Evolutionary conservation across 306 rosid species (phyloP).

Genomic region (Cicer yamashitae): DNA sequence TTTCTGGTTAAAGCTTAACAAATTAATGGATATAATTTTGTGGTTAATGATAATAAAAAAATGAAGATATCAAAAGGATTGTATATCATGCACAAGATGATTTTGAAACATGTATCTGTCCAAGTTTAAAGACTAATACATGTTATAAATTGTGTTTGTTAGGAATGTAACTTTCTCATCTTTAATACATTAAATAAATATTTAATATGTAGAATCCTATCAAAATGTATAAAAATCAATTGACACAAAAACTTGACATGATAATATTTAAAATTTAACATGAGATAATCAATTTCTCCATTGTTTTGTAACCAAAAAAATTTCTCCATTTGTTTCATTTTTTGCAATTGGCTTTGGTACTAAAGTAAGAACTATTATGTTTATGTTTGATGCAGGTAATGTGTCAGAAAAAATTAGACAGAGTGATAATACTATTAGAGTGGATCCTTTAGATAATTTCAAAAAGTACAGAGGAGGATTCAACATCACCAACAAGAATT

Average conservation of each 20-base stretch:
- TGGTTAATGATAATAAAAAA: no score
- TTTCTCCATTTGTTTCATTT: neutral
- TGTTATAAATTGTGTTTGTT: neutral
- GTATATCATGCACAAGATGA: neutral
- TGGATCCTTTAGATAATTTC: conserved; percentile 68
- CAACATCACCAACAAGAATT: conserved; percentile 80
- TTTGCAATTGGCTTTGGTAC: conserved; percentile 13
- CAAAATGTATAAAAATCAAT: neutral
- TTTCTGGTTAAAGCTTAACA: no score
- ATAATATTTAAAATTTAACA: neutral
- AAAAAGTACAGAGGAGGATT: conserved; percentile 76
- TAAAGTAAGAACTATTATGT: conserved; percentile 39
- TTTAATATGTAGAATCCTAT: neutral
- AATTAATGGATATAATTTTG: no score
- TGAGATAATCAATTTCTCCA: neutral
- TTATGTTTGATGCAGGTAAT: conserved; percentile 47
- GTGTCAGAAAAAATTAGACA: conserved; percentile 43
- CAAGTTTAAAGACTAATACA: neutral
- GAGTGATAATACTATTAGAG: conserved; percentile 62
- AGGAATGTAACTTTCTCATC: neutral
- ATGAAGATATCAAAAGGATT: no score
- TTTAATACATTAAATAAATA: neutral
- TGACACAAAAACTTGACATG: conserved; percentile 1
- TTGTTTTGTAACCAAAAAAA: neutral
- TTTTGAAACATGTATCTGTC: neutral